Percentiles rank a stretch among this genome's conserved stretches.
phyloP scores from a whole-genome alignment of 2,329 filamentous ascomycete species.

The Zasmidium cellare region DNA sequence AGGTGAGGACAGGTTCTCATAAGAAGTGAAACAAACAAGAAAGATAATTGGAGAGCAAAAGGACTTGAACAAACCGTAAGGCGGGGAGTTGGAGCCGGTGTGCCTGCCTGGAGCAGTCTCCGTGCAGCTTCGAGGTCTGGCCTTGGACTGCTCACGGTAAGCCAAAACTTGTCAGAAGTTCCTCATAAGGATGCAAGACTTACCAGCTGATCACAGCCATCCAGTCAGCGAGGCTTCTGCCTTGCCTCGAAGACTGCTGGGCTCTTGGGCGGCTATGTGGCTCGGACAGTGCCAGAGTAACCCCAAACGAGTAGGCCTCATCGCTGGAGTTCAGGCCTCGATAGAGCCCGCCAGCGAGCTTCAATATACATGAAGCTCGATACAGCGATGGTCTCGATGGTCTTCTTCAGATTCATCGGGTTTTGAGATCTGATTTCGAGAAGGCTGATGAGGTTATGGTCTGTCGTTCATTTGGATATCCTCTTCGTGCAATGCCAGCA shows the following conservation, averaged over 20 bases:
- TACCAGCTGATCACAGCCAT: not conserved
- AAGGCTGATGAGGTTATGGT: conserved; percentile 11
- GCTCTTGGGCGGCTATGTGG: not conserved
- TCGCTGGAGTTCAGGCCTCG: conserved; percentile 15
- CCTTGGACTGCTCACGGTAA: not conserved
- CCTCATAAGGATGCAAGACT: not conserved
- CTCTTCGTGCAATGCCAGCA: not conserved
- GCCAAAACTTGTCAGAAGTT: not conserved
- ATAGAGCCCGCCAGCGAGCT: conserved; percentile 17
- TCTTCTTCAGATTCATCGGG: conserved; percentile 10
- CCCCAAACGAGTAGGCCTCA: conserved; percentile 9
- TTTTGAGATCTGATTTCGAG: conserved; percentile 13
- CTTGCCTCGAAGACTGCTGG: not conserved
- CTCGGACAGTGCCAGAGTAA: conserved; percentile 5
- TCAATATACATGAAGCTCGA: conserved; percentile 20
- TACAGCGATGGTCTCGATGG: conserved; percentile 8
- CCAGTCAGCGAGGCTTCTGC: not conserved
- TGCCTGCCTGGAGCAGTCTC: not conserved
- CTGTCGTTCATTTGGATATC: not conserved
- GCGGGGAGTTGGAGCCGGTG: not conserved
- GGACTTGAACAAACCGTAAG: not conserved
- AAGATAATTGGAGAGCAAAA: not conserved
- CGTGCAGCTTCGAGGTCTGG: not conserved
- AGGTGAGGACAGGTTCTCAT: not conserved
- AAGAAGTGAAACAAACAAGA: not conserved